Evolutionary conservation across 495 filamentous ascomycete genomes (phyloP).

Genomic region (Cairneyella variabilis): DNA sequence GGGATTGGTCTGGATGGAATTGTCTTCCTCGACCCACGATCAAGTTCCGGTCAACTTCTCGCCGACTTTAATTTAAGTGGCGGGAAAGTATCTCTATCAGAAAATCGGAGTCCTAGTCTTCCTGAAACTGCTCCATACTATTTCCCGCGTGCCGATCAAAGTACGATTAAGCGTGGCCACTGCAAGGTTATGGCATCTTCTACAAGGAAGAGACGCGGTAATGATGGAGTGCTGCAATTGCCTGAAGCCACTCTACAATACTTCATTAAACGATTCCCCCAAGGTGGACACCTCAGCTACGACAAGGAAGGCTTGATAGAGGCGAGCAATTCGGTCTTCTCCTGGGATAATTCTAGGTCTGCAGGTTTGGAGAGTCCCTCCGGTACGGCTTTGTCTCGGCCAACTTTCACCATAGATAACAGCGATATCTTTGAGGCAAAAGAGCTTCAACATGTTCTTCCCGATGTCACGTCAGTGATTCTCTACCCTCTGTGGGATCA

Average conservation of each 20-base stretch:
- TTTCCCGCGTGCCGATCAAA: neutral
- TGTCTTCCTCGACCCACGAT: conserved; percentile 4
- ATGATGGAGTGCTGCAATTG: neutral
- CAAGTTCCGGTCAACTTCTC: neutral
- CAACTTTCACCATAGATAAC: too few relatives aligned
- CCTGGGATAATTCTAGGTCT: too few relatives aligned
- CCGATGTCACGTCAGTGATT: conserved; percentile 45
- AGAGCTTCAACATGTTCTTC: conserved; percentile 27
- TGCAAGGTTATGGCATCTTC: neutral
- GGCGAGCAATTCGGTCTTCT: neutral
- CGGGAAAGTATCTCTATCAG: neutral
- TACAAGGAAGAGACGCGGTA: neutral
- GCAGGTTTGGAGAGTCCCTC: too few relatives aligned
- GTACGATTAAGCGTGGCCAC: neutral
- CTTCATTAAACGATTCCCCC: neutral
- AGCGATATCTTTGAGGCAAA: neutral
- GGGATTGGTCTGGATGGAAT: neutral
- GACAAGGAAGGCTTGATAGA: neutral
- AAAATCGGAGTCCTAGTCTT: neutral
- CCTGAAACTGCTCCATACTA: neutral
- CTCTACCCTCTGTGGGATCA: conserved; percentile 66
- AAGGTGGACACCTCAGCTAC: neutral
- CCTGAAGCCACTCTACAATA: neutral
- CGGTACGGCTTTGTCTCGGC: too few relatives aligned
- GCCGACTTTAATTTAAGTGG: neutral